Conservation (phyloP, 1,284 basidiomycete genomes). For the Ustilago nuda region DNA sequence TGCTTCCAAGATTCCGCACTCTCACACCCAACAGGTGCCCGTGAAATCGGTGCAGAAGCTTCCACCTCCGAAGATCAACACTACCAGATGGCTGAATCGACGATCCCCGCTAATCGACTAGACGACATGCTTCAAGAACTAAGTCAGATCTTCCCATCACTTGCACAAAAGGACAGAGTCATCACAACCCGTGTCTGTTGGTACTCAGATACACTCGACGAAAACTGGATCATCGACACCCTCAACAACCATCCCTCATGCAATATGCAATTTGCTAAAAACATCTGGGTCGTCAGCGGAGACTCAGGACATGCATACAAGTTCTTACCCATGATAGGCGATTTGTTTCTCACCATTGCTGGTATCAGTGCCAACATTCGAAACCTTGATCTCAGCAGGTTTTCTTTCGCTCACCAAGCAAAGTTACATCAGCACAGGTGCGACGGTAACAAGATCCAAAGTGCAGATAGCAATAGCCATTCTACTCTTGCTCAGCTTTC, state of each 20-base stretch:
- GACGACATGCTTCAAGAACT: constrained; percentile 74
- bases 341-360: constrained; percentile 76
- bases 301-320: constrained; percentile 71
- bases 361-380: constrained; percentile 14
- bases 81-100: constrained; percentile 17
- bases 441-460: constrained; percentile 1
- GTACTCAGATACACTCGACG: constrained; percentile 73
- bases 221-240: constrained; percentile 72
- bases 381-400: constrained; percentile 21
- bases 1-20: constrained; percentile 7
- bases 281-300: constrained; percentile 71
- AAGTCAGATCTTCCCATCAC: constrained; percentile 77
- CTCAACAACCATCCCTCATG: constrained; percentile 66
- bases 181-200: constrained; percentile 82
- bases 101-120: constrained; percentile 75
- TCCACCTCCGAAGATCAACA: constrained; percentile 3
- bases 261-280: constrained; percentile 24
- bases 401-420: constrained; percentile 48
- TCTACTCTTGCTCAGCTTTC: not conserved
- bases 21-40: not conserved
- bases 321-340: constrained; percentile 86
- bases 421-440: constrained; percentile 10
- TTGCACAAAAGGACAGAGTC: constrained; percentile 71
- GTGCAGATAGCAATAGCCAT: constrained; percentile 35
- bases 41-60: constrained; percentile 22